A percentile compares a stretch with the other conserved stretches of the same genome.
These are phyloP conservation scores for Ilyonectria robusta DNA, from an alignment of 2,329 filamentous ascomycete species.

Conservation along the genomic window DNA sequence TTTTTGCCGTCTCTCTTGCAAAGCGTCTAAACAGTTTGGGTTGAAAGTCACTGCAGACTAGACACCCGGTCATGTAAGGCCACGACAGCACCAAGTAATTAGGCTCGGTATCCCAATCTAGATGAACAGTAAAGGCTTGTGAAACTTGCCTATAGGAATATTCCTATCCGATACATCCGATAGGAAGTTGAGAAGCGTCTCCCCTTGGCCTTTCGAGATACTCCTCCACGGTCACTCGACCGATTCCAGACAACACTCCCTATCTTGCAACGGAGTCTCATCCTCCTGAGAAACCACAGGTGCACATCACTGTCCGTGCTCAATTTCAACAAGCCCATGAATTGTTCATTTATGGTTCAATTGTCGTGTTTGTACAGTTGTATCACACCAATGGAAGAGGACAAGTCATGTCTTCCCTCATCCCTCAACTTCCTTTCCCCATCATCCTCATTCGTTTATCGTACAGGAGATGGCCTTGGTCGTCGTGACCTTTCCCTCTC, in stretches of 20 bases:
- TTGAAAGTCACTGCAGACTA: not conserved
- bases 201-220: not conserved
- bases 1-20: not conserved
- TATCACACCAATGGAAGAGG: slow-evolving; percentile 34
- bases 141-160: not conserved
- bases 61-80: not conserved
- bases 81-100: not conserved
- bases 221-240: not conserved
- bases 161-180: not conserved
- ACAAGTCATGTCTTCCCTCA: slow-evolving; percentile 10
- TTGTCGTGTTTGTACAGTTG: slow-evolving; percentile 42
- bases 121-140: not conserved
- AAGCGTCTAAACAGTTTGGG: not conserved
- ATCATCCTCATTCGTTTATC: slow-evolving; percentile 36
- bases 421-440: slow-evolving; percentile 28
- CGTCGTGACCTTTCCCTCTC: not conserved
- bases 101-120: not conserved
- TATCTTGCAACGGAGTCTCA: not conserved
- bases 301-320: not conserved
- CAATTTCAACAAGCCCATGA: not conserved
- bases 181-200: not conserved
- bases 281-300: not conserved
- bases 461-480: slow-evolving; percentile 39
- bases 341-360: slow-evolving; percentile 23
- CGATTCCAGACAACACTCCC: not conserved